phyloP scores from a whole-genome alignment of 2,329 filamentous ascomycete genomes.

The Rosellinia necatrix region DNA sequence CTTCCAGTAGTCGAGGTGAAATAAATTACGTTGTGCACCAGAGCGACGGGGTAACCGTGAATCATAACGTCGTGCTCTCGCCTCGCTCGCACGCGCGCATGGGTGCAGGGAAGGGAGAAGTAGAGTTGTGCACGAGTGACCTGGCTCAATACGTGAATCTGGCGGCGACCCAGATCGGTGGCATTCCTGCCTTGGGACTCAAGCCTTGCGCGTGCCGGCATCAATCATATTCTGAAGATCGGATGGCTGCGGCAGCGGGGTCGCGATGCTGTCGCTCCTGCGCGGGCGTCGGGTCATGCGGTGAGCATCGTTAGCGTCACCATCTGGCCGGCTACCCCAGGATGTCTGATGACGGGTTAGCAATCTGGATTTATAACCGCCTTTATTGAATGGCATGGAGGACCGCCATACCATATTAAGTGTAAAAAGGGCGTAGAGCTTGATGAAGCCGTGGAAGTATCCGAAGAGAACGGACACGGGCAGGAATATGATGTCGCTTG shows the following conservation, averaged over 20 bases:
- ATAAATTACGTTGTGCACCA: conserved; percentile 28
- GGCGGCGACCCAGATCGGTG: conserved; percentile 30
- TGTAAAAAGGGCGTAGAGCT: conserved; percentile 84
- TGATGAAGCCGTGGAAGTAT: conserved; percentile 91
- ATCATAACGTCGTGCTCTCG: conserved; percentile 36
- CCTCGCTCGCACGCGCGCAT: conserved; percentile 3
- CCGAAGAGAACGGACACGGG: conserved; percentile 89
- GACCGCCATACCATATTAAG: conserved; percentile 71
- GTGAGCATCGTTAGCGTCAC: conserved; percentile 79
- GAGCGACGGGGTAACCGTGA: conserved; percentile 32
- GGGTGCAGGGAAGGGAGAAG: conserved; percentile 8
- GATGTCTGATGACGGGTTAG: conserved; percentile 69
- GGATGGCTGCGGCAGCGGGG: conserved; percentile 40
- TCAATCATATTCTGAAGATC: conserved; percentile 37
- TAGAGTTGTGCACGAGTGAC: background rate
- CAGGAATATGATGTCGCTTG: conserved; percentile 77
- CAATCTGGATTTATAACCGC: conserved; percentile 7
- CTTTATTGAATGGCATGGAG: background rate
- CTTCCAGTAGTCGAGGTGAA: conserved; percentile 28
- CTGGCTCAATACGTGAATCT: conserved; percentile 23
- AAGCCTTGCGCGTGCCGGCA: conserved; percentile 25
- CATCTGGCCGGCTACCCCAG: conserved; percentile 92
- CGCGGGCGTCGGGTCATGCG: conserved; percentile 62
- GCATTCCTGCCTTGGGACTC: conserved; percentile 28
- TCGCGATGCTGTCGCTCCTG: conserved; percentile 44